Conservation (phyloP, 2,329 filamentous ascomycete genomes). For the Penicillium expansum region DNA sequence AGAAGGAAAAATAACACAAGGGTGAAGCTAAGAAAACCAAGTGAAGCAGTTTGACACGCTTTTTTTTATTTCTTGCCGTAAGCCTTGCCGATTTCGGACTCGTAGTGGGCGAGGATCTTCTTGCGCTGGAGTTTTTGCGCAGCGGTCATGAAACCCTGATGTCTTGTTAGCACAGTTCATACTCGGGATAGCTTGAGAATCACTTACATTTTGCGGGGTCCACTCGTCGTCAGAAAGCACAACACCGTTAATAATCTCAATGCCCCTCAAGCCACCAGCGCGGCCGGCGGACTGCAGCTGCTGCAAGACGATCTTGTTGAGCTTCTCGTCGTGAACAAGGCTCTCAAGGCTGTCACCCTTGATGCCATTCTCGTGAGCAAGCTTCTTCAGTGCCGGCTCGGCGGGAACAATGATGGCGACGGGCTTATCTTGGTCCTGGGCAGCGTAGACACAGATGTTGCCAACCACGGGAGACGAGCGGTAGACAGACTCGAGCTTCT, state of each 20-base stretch:
- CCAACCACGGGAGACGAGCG: slow-evolving; percentile 72
- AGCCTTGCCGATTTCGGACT: slow-evolving; percentile 60
- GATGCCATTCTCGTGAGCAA: slow-evolving; percentile 59
- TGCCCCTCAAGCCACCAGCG: slow-evolving; percentile 37
- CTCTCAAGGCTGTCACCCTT: slow-evolving; percentile 63
- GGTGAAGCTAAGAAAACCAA: background rate
- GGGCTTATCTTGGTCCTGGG: slow-evolving; percentile 69
- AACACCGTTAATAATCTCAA: slow-evolving; percentile 46
- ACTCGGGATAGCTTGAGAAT: background rate
- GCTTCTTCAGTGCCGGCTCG: slow-evolving; percentile 55
- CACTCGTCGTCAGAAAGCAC: slow-evolving; percentile 48
- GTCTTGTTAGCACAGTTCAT: slow-evolving; percentile 24
- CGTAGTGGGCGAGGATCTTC: slow-evolving; percentile 61
- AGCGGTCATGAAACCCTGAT: slow-evolving; percentile 62
- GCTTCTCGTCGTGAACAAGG: slow-evolving; percentile 55
- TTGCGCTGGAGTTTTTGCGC: slow-evolving; percentile 72
- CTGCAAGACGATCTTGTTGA: slow-evolving; percentile 42
- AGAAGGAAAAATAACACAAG: background rate
- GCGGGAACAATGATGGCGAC: slow-evolving; percentile 73
- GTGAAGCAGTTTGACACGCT: slow-evolving; percentile 3
- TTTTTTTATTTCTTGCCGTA: slow-evolving; percentile 50
- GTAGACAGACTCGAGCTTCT: slow-evolving; percentile 93
- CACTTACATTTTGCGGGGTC: slow-evolving; percentile 44
- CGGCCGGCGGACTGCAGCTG: slow-evolving; percentile 41
- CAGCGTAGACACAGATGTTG: slow-evolving; percentile 86